Percentiles rank a stretch among this genome's conserved stretches.
These are phyloP conservation scores for Ceratorhiza oryzae-sativae DNA, from an alignment of 1,284 basidiomycete genomes.

Conservation along the genomic window DNA sequence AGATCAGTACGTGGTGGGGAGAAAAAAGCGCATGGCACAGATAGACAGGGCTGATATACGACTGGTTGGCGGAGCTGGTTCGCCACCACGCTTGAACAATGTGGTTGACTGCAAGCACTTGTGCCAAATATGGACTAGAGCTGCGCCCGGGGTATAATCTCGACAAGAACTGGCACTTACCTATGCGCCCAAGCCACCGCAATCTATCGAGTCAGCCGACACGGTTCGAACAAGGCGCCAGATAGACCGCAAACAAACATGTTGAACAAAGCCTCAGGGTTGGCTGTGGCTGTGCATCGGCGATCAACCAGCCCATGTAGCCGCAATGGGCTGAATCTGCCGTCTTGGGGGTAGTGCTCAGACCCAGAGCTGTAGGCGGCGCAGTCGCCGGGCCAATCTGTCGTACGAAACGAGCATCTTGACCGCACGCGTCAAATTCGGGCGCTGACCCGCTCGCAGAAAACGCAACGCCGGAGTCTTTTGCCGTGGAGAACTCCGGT, in stretches of 20 bases:
- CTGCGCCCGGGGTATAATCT: neutral
- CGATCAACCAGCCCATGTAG: neutral
- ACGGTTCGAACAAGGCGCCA: neutral
- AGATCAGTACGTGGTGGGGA: conserved; percentile 34
- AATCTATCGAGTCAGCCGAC: neutral
- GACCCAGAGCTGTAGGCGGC: neutral
- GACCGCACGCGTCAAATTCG: neutral
- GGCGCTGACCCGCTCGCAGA: conserved; percentile 33
- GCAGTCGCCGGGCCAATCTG: neutral
- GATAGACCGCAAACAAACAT: neutral
- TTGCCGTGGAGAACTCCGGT: conserved; percentile 35
- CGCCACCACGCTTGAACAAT: conserved; percentile 24
- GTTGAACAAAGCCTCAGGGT: conserved; percentile 28
- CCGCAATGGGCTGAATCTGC: conserved; percentile 5
- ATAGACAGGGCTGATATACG: conserved; percentile 23
- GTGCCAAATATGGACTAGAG: neutral
- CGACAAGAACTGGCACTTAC: neutral
- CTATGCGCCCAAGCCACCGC: neutral
- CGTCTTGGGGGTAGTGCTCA: neutral
- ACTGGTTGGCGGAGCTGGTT: neutral
- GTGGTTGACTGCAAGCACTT: conserved; percentile 8
- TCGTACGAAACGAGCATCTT: neutral
- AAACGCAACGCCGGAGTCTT: conserved; percentile 30
- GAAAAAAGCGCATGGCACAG: conserved; percentile 15
- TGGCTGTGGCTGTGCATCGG: conserved; percentile 9